phyloP scores from a whole-genome alignment of 2,329 filamentous ascomycete species.

The Trichophyton equinum region DNA sequence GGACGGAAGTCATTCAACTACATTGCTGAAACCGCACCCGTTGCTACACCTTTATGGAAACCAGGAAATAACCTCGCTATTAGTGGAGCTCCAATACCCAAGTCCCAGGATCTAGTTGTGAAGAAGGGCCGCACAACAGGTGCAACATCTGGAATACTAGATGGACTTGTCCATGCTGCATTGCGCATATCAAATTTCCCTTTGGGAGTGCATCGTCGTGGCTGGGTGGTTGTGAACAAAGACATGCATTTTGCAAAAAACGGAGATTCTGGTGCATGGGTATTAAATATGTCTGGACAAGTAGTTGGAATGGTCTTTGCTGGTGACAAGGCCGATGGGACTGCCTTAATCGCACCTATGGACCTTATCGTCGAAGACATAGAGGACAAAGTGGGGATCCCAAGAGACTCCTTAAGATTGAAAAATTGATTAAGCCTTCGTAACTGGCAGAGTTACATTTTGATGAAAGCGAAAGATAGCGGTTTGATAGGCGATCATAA shows the following conservation, averaged over 20 bases:
- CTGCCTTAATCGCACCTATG: neutral
- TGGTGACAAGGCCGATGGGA: neutral
- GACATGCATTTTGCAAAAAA: neutral
- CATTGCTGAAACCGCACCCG: neutral
- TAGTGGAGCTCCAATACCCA: neutral
- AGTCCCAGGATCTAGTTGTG: neutral
- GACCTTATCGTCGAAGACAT: neutral
- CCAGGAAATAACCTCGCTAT: neutral
- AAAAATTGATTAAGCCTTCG: too few species aligned
- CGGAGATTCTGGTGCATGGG: conserved; percentile 4
- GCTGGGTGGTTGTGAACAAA: neutral
- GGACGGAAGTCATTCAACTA: neutral
- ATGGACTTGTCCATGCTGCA: neutral
- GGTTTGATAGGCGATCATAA: too few species aligned
- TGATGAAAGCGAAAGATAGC: too few species aligned
- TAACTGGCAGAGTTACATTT: too few species aligned
- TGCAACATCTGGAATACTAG: neutral
- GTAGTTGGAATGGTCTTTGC: conserved; percentile 3
- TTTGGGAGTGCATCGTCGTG: neutral
- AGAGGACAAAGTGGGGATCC: neutral
- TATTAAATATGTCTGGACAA: neutral
- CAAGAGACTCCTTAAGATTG: neutral
- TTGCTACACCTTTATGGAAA: neutral
- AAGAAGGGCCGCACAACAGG: neutral
- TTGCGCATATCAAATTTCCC: neutral